Base-by-base conservation (phyloP, 2,329 filamentous ascomycete species). In the Neonectria magnoliae region DNA sequence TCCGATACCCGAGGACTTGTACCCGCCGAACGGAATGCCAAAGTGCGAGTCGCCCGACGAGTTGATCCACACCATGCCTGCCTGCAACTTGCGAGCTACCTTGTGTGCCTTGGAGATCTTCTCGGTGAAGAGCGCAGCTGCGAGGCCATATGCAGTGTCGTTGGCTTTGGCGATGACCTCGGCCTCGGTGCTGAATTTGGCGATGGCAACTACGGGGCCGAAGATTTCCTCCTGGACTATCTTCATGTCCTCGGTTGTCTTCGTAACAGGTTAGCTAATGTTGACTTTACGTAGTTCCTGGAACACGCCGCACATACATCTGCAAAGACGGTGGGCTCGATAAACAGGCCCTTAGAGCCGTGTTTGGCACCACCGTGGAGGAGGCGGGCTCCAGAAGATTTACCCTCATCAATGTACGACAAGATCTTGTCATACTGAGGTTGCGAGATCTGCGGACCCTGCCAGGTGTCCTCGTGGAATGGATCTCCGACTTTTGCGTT, bases 381-480 rank as follows among this genome's bases (percentile, higher is more conserved):
- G 3, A 91, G 81, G 1, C 80, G 87, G 0, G 88, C 87, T 14
- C 88, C 89, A 71, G 88, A 85, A 7, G 81, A 80, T 75, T 90
- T 90, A n/a, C 88, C 89, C 38, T 81, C 71, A 62, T 91, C 84
- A 52, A 92, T 87, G 76, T 90, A 93, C 2, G 82, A 83, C 18
- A 91, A 80, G 2, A 93, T 84, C 18, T 87, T 81, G 54, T 90
- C 88, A 69, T 87, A 88, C 72, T 91, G 89, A 16, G 81, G 76
- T 74, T 88, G 87, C 2, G 87, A 88, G 57, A 90, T 85, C 73
- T 90, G 88, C 0, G 89, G 89, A 0, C 89, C 89, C 75, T 91
- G 88, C 80, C 86, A 88, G 1, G 87, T 89, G n/a, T 81, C 80
- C 65, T 88, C 83, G 14, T 82, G 80, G 74, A 90, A 90, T 0